These are phyloP conservation scores for Pseudofabraea citricarpa DNA, from an alignment of 2,329 filamentous ascomycete species.

Conservation along the genomic window DNA sequence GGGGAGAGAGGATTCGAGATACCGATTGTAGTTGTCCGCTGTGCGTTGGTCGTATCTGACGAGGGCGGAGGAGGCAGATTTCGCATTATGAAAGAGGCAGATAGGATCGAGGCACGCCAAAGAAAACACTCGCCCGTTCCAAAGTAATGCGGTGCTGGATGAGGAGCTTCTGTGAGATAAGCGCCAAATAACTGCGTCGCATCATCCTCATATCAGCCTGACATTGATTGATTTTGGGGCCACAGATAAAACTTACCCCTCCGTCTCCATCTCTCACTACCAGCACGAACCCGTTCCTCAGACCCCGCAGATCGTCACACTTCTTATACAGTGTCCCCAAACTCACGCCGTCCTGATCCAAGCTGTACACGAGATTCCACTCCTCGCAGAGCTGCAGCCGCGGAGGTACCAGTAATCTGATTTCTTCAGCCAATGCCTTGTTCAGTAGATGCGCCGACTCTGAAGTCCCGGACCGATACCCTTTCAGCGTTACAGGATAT, in stretches of 20 bases:
- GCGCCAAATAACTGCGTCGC: slow-evolving; percentile 78
- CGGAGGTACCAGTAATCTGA: slow-evolving; percentile 81
- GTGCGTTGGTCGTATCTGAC: slow-evolving; percentile 57
- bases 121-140: slow-evolving; percentile 96
- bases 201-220: too few relatives aligned
- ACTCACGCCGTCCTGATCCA: slow-evolving; percentile 89
- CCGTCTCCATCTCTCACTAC: slow-evolving; percentile 76
- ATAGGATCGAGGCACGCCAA: slow-evolving; percentile 70
- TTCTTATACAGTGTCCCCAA: slow-evolving; percentile 81
- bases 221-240: too few relatives aligned
- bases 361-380: slow-evolving; percentile 82
- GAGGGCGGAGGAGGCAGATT: slow-evolving; percentile 64
- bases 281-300: slow-evolving; percentile 82
- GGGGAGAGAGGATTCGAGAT: slow-evolving; percentile 12
- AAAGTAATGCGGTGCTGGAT: slow-evolving; percentile 78
- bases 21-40: slow-evolving; percentile 55
- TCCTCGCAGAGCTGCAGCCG: slow-evolving; percentile 81
- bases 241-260: slow-evolving; percentile 57
- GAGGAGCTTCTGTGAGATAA: slow-evolving; percentile 86
- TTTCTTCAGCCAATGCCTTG: slow-evolving; percentile 79
- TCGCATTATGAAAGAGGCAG: slow-evolving; percentile 42
- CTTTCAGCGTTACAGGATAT: slow-evolving; percentile 69
- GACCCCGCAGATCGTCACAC: slow-evolving; percentile 60
- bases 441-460: slow-evolving; percentile 62
- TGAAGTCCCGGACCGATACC: slow-evolving; percentile 58